A percentile compares a stretch with the other conserved stretches of the same genome.
These are phyloP conservation scores for Aspergillus neotritici DNA, from an alignment of 2,329 filamentous ascomycete genomes.

Conservation along the genomic window DNA sequence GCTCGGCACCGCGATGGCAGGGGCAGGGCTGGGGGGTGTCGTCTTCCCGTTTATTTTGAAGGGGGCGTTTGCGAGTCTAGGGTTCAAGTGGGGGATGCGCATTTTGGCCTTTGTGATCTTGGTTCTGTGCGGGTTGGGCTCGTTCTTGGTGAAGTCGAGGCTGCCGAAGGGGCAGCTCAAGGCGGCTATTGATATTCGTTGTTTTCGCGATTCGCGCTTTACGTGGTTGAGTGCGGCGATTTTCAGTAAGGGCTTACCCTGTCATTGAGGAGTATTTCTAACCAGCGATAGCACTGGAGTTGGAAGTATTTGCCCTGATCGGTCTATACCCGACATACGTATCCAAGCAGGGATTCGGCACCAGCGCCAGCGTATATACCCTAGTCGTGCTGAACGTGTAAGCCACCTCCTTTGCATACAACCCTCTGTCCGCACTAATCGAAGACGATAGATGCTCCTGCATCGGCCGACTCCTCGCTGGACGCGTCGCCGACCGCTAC, in stretches of 20 bases:
- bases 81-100: constrained; percentile 38
- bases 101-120: constrained; percentile 34
- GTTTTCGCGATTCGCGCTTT: constrained; percentile 42
- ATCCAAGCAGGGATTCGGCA: constrained; percentile 25
- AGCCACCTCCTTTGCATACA: not conserved
- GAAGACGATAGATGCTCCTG: constrained; percentile 30
- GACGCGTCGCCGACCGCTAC: constrained; percentile 40
- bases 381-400: constrained; percentile 36
- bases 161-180: constrained; percentile 31
- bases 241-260: constrained; percentile 32
- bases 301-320: constrained; percentile 27
- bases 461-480: constrained; percentile 42
- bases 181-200: constrained; percentile 38
- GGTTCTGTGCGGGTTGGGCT: constrained; percentile 28
- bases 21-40: constrained; percentile 35
- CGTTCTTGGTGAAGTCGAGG: constrained; percentile 31
- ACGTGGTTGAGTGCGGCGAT: constrained; percentile 41
- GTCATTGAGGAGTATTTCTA: not conserved
- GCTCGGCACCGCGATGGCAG: constrained; percentile 37
- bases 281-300: constrained; percentile 22
- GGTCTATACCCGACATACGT: constrained; percentile 28
- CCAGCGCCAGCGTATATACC: constrained; percentile 29
- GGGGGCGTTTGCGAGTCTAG: constrained; percentile 27
- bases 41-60: constrained; percentile 36
- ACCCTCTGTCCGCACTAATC: not conserved